Evolutionary conservation across 441 rosid genomes (phyloP).

Genomic region (Dalechampia spathulata): DNA sequence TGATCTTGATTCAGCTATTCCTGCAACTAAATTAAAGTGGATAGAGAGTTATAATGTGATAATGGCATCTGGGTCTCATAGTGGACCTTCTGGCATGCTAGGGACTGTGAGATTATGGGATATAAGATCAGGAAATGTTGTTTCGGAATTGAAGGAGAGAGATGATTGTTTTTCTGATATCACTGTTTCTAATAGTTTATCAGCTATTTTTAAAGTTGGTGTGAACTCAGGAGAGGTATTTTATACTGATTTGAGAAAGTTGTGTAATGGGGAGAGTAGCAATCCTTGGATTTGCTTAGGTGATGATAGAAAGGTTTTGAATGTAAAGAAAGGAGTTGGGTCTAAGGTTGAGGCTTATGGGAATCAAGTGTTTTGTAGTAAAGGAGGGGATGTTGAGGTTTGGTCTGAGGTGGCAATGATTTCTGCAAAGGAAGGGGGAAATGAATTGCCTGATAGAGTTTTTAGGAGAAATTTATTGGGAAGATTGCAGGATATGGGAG

Average conservation of each 20-base stretch:
- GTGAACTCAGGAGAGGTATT: conserved; percentile 64
- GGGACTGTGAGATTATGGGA: conserved; percentile 81
- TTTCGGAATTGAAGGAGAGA: conserved; percentile 68
- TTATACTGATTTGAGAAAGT: conserved; percentile 54
- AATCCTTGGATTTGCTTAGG: conserved; percentile 69
- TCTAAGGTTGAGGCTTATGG: conserved; percentile 72
- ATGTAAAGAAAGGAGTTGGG: conserved; percentile 71
- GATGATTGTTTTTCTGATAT: conserved; percentile 83
- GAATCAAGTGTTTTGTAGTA: conserved; percentile 64
- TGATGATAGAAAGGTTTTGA: conserved; percentile 37
- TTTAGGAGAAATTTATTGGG: conserved; percentile 70
- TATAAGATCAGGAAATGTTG: conserved; percentile 55
- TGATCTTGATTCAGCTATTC: conserved; percentile 68
- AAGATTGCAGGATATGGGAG: conserved; percentile 48
- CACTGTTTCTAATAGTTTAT: conserved; percentile 56
- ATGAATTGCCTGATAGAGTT: conserved; percentile 38
- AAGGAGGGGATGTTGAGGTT: conserved; percentile 58
- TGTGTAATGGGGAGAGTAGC: conserved; percentile 22
- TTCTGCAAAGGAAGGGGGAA: conserved; percentile 26
- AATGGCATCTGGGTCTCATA: conserved; percentile 86
- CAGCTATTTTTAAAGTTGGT: conserved; percentile 68
- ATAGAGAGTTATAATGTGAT: conserved; percentile 44
- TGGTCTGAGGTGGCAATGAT: conserved; percentile 77
- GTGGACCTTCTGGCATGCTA: conserved; percentile 61
- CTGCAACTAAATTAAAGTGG: conserved; percentile 78